phyloP scores from a whole-genome alignment of 192 early-diverging fungal species.

The Linnemannia zychae region DNA sequence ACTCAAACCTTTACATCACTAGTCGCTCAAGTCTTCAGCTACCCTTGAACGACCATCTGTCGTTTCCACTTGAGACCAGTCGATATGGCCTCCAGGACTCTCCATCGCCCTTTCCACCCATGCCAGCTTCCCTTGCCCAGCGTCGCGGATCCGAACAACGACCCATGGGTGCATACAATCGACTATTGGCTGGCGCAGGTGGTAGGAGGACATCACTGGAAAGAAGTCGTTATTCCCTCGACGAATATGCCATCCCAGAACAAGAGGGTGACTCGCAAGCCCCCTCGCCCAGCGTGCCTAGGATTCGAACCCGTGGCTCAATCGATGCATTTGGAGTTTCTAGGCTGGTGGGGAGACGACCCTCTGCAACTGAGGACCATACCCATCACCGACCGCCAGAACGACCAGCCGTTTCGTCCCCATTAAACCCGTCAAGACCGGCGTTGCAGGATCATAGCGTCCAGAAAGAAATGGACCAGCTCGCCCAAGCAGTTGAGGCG shows the following conservation, averaged over 20 bases:
- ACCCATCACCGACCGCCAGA: not conserved
- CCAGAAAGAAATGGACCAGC: constrained; percentile 4
- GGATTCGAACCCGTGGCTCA: not conserved
- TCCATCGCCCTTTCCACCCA: constrained; percentile 1
- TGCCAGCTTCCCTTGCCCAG: not conserved
- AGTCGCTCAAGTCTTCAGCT: constrained; percentile 30
- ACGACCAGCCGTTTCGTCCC: not conserved
- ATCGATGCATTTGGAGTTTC: not conserved
- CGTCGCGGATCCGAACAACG: not conserved
- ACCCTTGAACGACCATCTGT: constrained; percentile 21
- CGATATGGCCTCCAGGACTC: constrained; percentile 29
- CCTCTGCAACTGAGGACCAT: not conserved
- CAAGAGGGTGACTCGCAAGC: constrained; percentile 8
- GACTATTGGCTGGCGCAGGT: constrained; percentile 3
- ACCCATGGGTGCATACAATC: constrained; percentile 22
- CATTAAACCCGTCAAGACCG: not conserved
- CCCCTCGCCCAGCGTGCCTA: not conserved
- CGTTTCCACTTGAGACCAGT: constrained; percentile 14
- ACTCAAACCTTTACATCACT: constrained; percentile 11
- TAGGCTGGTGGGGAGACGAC: not conserved
- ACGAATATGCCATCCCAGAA: constrained; percentile 9
- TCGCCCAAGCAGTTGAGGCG: constrained; percentile 7
- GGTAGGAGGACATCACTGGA: constrained; percentile 13
- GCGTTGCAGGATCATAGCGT: not conserved
- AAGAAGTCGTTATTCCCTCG: constrained; percentile 4